Base-by-base conservation (phyloP, 139 green algal species). In the Picochlorum sp. region DNA sequence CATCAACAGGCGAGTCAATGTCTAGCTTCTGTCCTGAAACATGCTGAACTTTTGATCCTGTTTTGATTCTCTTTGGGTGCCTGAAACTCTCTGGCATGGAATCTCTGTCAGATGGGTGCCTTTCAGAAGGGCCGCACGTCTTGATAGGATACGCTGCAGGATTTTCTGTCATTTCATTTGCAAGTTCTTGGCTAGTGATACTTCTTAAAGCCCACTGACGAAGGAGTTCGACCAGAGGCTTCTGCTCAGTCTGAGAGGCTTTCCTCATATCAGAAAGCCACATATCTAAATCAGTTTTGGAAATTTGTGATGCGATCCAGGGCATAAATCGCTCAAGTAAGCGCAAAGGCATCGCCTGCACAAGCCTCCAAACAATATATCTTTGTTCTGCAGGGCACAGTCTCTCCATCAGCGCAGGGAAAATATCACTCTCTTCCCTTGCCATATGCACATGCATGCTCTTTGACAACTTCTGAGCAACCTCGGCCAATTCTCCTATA, bases 321-420 rank as follows among this genome's bases (percentile, higher is more conserved):
- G 92, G 92, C 76, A 97, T 85, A 15, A 98, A 85, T 4, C 84
- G 72, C 74, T 97, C 87, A 69, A 98, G 78, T 63, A 98, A 75
- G 2, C 92, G 81, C 68, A 98, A 81, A 49, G 92, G 92, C 92
- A 98, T 97, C 6, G 87, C 89, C 2, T 74, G 70, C 34, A 98
- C 72, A 16, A 85, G 90, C 59, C 74, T 77, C 83, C 91, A 98
- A 62, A 96, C 75, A 66, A 98, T 82, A 23, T 62, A 64, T 13
- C 88, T 85, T 83, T 98, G 92, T 82, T 95, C 81, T 9, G 66
- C 70, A 1, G 59, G 30, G 28, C 75, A 82, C 62, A 95, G 78
- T 7, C 74, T 66, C 15, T 62, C 67, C 62, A 83, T 73, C 38
- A 96, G 78, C 67, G 89, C 37, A 14, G 90, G 90, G 65, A 96